A percentile compares a stretch with the other conserved stretches of the same genome.
phyloP scores from a whole-genome alignment of 768 basidiomycete genomes.

The Xerocomus brunneocitrinus region DNA sequence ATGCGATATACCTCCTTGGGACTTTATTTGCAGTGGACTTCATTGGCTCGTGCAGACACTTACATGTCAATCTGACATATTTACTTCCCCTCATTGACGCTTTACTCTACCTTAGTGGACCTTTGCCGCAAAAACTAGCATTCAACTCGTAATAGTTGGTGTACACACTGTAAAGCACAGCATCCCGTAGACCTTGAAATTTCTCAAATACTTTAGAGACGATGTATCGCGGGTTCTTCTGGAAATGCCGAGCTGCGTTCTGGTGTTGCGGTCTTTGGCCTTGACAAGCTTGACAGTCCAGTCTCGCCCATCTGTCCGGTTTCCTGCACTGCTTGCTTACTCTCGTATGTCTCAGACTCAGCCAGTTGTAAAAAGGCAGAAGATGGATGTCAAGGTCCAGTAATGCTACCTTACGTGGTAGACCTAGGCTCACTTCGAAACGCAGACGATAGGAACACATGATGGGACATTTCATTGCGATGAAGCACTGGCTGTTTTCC shows the following conservation, averaged over 20 bases:
- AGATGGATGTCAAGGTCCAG: slow-evolving; percentile 39
- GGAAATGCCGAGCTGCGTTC: neutral
- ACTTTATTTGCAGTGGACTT: slow-evolving; percentile 12
- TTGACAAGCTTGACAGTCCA: neutral
- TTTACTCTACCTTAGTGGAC: slow-evolving; percentile 24
- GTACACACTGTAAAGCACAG: slow-evolving; percentile 21
- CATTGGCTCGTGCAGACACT: slow-evolving; percentile 14
- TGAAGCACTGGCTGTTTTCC: slow-evolving; percentile 90
- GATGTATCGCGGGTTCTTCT: neutral
- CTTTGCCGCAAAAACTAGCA: slow-evolving; percentile 10
- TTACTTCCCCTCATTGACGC: slow-evolving; percentile 25
- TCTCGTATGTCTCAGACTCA: slow-evolving; percentile 20
- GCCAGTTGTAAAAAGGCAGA: slow-evolving; percentile 38
- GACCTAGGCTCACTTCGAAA: neutral
- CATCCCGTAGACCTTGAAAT: slow-evolving; percentile 15
- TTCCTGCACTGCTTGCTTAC: neutral
- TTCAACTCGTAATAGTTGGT: slow-evolving; percentile 17
- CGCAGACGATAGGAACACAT: slow-evolving; percentile 85
- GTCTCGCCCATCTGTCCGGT: neutral
- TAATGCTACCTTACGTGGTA: slow-evolving; percentile 4
- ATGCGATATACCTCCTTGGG: slow-evolving; percentile 13
- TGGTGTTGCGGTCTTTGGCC: neutral
- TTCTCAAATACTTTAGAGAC: neutral
- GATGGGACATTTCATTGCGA: slow-evolving; percentile 97
- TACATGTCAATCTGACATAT: slow-evolving; percentile 17